A percentile compares a stretch with the other conserved stretches of the same genome.
These are phyloP conservation scores for Glomus cerebriforme DNA, from an alignment of 192 early-diverging fungal species.

Conservation along the genomic window DNA sequence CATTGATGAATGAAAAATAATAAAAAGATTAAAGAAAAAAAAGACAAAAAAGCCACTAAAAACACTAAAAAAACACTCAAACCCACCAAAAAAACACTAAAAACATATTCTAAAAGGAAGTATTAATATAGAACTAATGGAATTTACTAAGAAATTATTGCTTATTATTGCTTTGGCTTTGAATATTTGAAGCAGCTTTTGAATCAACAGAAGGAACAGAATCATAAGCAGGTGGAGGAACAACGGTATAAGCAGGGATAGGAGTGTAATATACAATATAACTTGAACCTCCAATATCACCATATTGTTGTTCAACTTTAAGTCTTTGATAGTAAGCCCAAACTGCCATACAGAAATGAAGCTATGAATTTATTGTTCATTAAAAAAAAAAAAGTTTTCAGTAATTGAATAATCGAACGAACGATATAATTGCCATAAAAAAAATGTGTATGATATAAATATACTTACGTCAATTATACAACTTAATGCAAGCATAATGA, in stretches of 20 bases:
- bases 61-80: too few relatives aligned
- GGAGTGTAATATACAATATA: constrained; percentile 27
- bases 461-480: constrained; percentile 28
- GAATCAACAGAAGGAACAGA: constrained; percentile 1
- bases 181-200: not conserved
- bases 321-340: constrained; percentile 34
- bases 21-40: too few relatives aligned
- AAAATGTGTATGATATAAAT: not conserved
- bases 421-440: not conserved
- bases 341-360: constrained; percentile 32
- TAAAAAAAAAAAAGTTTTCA: not conserved
- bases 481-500: constrained; percentile 19
- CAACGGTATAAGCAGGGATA: constrained; percentile 22
- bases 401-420: not conserved
- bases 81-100: too few relatives aligned
- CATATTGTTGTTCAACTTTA: constrained; percentile 16
- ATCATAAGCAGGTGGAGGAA: constrained; percentile 20
- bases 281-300: not conserved
- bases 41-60: too few relatives aligned
- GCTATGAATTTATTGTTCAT: constrained; percentile 6
- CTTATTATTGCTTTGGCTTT: not conserved
- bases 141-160: not conserved
- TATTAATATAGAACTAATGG: not conserved
- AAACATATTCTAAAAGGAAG: too few relatives aligned
- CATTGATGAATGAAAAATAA: too few relatives aligned